Base-by-base conservation (phyloP, 768 basidiomycete species). In the Suillus subluteus region DNA sequence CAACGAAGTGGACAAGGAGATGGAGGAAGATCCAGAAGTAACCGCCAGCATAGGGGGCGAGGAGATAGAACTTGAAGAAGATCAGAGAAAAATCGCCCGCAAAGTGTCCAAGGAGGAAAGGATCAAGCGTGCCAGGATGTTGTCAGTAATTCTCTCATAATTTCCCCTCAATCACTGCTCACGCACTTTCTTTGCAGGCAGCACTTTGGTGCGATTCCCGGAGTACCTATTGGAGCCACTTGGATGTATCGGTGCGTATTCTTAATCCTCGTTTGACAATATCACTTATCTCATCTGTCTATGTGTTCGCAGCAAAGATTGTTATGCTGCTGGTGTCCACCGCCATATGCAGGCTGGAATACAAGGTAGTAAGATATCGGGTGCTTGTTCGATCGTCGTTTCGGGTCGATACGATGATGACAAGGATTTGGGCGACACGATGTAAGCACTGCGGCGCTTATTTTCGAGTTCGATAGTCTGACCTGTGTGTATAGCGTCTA, bases 181-280 rank as follows among this genome's bases (percentile, higher is more conserved):
- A 66, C 6, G 15, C 6, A 54, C 30, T 32, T 37, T 62, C 6
- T 48, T 46, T 11, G 9, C 61, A 76, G 75, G 37, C 68, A 58
- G 59, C 67, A 38, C 2, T 75, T 75, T 30, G 76, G 75, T 11
- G 32, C 65, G 30, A 75, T 78, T 26, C 75, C 73, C 1, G 56
- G 63, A 16, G 55, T 74, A 43, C 64, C 64, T 3, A 43, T 76
- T 7, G 76, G 78, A 11, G 37, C 68, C 9, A 4, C 13, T 0
- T 76, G 73, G 72, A 11, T 32, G 0, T 58, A 0, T 0, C 75
- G 73, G 76, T 75, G 37, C 37, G 71, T 15, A 15, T 44, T 16
- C 6, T 38, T 30, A 18, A 16, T 26, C 32, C 18, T 43, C 16
- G 23, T 50, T 11, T 40, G 11, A 21, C 32, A 35, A 56, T 26